These are phyloP conservation scores for Globisporangium uncinulatum DNA, from an alignment of 352 stramenopile genomes.

Conservation along the genomic window DNA sequence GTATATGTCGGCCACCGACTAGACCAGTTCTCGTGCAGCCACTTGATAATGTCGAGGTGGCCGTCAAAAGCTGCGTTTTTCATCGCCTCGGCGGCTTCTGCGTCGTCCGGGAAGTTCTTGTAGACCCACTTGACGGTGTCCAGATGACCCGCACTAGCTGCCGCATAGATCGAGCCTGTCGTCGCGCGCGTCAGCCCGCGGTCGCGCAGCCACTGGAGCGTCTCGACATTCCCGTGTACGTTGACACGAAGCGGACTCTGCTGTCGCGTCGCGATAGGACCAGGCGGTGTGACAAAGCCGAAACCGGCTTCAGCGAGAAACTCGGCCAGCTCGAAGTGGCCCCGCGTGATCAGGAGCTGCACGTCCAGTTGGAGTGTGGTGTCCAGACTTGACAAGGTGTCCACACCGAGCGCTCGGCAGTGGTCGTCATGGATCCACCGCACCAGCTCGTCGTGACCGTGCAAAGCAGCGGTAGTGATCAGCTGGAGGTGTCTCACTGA, in stretches of 20 bases:
- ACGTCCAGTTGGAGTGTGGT: too few relatives aligned
- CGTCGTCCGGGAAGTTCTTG: not conserved
- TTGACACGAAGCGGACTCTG: too few relatives aligned
- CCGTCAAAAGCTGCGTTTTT: not conserved
- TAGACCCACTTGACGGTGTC: not conserved
- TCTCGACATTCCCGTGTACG: too few relatives aligned
- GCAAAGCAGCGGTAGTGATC: too few relatives aligned
- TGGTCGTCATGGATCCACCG: too few relatives aligned
- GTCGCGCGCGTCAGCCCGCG: not conserved
- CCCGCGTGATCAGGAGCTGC: not conserved
- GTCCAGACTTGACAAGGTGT: too few relatives aligned
- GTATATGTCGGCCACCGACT: not conserved
- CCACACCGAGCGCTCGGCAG: too few relatives aligned
- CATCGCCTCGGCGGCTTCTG: not conserved
- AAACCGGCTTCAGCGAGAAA: not conserved
- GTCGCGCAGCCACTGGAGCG: not conserved
- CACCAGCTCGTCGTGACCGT: too few relatives aligned
- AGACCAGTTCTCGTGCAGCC: not conserved
- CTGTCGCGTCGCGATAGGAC: too few relatives aligned
- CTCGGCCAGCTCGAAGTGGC: not conserved
- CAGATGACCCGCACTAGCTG: not conserved
- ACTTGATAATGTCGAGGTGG: not conserved
- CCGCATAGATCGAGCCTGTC: not conserved
- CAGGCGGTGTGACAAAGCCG: too few relatives aligned
- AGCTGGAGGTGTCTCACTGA: too few relatives aligned